These are phyloP conservation scores for Babesia ovis DNA, from an alignment of 169 alveolate species.

Conservation along the genomic window DNA sequence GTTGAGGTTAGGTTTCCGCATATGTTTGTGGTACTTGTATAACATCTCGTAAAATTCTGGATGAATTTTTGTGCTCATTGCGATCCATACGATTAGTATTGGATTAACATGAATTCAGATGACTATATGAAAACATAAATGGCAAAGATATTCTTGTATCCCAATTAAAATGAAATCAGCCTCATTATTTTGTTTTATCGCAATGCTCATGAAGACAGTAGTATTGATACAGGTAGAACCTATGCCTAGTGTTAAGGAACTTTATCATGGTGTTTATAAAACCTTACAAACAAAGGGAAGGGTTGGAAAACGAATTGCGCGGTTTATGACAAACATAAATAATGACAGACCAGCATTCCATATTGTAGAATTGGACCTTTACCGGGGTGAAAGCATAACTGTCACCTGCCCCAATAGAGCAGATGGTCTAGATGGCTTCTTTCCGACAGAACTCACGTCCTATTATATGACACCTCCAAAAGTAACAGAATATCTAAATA, in stretches of 20 bases:
- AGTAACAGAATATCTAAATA: neutral
- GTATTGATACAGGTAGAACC: neutral
- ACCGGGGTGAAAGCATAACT: constrained; percentile 41
- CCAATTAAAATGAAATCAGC: neutral
- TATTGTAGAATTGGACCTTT: constrained; percentile 23
- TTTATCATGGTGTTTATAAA: constrained; percentile 12
- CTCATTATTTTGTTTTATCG: neutral
- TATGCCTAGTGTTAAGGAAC: neutral
- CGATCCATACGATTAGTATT: too few species aligned
- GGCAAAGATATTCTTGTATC: too few species aligned
- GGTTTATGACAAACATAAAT: neutral
- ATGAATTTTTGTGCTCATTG: too few species aligned
- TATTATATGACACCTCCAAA: constrained; percentile 25
- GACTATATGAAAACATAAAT: too few species aligned
- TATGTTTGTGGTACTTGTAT: too few species aligned
- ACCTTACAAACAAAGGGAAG: constrained; percentile 17
- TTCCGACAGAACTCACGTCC: neutral
- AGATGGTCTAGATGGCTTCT: neutral
- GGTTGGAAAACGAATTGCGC: constrained; percentile 2
- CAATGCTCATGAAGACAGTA: neutral
- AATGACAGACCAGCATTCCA: constrained; percentile 9
- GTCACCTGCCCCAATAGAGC: constrained; percentile 13
- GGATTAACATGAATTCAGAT: too few species aligned
- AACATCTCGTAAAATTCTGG: too few species aligned
- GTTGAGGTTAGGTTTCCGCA: too few species aligned